Conservation (phyloP, 1,284 basidiomycete species). For the Trichosporon sp. region DNA sequence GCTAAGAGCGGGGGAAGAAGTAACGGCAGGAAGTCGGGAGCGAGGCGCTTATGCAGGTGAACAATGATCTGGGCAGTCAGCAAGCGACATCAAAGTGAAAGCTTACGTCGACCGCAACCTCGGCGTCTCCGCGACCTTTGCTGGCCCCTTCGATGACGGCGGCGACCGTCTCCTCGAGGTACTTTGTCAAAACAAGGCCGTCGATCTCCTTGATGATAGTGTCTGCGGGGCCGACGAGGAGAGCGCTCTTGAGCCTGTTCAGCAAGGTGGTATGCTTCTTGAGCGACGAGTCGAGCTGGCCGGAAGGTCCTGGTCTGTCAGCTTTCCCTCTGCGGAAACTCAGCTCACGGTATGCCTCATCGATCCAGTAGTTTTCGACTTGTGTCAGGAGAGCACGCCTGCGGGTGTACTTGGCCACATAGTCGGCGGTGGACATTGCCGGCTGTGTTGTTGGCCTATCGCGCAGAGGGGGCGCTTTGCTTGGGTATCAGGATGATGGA, state of each 20-base stretch:
- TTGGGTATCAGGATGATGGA: neutral
- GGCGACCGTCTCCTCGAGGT: conserved; percentile 87
- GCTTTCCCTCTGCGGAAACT: neutral
- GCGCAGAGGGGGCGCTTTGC: neutral
- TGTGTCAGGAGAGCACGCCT: conserved; percentile 35
- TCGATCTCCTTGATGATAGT: conserved; percentile 87
- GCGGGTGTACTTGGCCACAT: conserved; percentile 42
- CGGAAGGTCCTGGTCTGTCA: conserved; percentile 37
- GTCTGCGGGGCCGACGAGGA: conserved; percentile 54
- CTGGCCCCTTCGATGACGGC: conserved; percentile 79
- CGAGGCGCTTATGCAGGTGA: conserved; percentile 79
- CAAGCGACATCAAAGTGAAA: neutral
- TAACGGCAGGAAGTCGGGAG: conserved; percentile 68
- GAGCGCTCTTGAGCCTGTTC: conserved; percentile 64
- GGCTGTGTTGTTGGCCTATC: neutral
- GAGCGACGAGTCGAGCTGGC: conserved; percentile 75
- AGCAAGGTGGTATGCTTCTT: conserved; percentile 91
- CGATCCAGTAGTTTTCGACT: conserved; percentile 46
- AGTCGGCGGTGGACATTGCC: conserved; percentile 41
- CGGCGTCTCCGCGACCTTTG: conserved; percentile 79
- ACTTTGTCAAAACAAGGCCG: conserved; percentile 85
- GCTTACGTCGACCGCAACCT: conserved; percentile 83
- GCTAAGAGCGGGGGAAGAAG: conserved; percentile 63
- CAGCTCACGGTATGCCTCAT: conserved; percentile 44
- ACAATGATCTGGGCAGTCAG: conserved; percentile 66